Base-by-base conservation (phyloP, 345 rosid species). In the Garcia nutans region DNA sequence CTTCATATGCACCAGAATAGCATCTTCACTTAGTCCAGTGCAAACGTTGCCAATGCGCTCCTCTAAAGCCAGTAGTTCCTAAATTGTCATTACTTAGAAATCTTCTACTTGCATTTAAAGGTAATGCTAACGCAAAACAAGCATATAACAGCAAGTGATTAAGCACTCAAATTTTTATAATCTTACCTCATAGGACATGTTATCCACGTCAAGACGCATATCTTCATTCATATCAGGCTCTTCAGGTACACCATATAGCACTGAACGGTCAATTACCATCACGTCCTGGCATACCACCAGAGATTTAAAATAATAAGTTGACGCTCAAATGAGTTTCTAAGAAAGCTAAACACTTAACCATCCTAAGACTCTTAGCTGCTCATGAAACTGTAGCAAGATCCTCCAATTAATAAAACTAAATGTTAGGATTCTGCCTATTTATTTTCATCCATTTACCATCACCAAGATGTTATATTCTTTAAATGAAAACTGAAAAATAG, bases 131-230 rank as follows among this genome's bases (percentile, higher is more conserved):
- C 3, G n/a, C 66, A 62, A 62, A 62, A 62, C 2, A 23, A 59
- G 33, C 0, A 60, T 60, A 10, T 60, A 15, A 20, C 49, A 61
- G n/a, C 1, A 20, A 73, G n/a, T 41, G 16, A 37, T 37, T 37
- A 6, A 37, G 44, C 3, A 24, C 23, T 11, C 7, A 54, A 74
- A 37, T 3, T 37, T 37, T 20, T n/a, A 19, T 19, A 13, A 10
- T 10, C 41, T 80, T 70, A 82, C 88, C 86, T 86, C 88, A 59
- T 81, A 83, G 44, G 80, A 37, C 84, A 83, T 77, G 28, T 31
- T 42, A 49, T 83, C 85, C 28, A 75, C 73, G 31, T 83, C 82
- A 73, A 75, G 77, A 28, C 75, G 82, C 82, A 81, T 37, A 42
- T 68, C 72, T 24, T 74, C 68, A 58, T 20, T 64, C 3, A 0